Evolutionary conservation across 306 rosid genomes (phyloP).

Genomic region (Dalbergia oliveri): DNA sequence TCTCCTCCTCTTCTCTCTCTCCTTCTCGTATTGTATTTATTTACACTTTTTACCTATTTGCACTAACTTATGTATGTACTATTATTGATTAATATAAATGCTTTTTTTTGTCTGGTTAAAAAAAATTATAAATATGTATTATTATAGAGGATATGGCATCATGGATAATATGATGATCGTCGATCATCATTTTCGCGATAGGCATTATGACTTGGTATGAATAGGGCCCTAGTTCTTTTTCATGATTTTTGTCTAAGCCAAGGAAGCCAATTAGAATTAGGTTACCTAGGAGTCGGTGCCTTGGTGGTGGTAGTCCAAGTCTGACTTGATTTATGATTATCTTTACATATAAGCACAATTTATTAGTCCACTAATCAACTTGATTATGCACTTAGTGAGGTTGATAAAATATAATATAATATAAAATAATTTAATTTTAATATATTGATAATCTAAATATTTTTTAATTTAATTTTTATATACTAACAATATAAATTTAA

Average conservation of each 20-base stretch:
- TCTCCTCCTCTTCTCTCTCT: constrained; percentile 12
- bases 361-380: constrained; percentile 38
- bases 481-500: too few relatives aligned
- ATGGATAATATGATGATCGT: constrained; percentile 48
- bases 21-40: constrained; percentile 35
- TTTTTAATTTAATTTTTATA: too few relatives aligned
- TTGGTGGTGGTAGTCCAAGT: constrained; percentile 52
- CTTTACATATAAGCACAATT: constrained; percentile 5
- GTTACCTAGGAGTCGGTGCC: constrained; percentile 50
- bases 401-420: background rate
- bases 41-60: constrained; percentile 41
- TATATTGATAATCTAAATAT: too few relatives aligned
- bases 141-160: constrained; percentile 21
- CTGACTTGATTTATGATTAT: constrained; percentile 35
- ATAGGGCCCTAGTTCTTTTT: constrained; percentile 10
- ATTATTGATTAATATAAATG: background rate
- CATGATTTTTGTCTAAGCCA: constrained; percentile 17
- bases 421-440: background rate
- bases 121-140: background rate
- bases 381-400: constrained; percentile 14
- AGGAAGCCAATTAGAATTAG: constrained; percentile 41
- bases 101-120: background rate
- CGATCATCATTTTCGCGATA: constrained; percentile 39
- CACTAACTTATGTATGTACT: constrained; percentile 39
- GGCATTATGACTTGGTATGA: constrained; percentile 39